Evolutionary conservation across 345 rosid genomes (phyloP).

Genomic region (Eucalyptus melliodora): DNA sequence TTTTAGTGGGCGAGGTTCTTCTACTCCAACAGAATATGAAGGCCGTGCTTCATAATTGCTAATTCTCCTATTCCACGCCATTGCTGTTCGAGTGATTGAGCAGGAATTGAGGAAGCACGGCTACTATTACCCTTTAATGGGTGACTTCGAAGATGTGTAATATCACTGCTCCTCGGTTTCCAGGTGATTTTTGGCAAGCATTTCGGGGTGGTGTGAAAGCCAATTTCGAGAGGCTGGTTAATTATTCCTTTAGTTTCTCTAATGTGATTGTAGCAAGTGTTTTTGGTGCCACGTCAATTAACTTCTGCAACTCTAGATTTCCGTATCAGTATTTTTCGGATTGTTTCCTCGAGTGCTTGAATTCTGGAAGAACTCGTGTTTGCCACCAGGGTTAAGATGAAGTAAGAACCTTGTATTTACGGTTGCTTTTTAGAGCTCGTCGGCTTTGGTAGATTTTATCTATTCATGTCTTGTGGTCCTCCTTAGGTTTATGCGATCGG

Average conservation of each 20-base stretch:
- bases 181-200: neutral
- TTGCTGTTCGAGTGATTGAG: neutral
- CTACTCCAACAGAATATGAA: neutral
- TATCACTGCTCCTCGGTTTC: neutral
- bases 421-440: neutral
- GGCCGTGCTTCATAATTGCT: neutral
- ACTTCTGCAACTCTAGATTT: neutral
- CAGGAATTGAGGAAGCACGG: neutral
- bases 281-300: neutral
- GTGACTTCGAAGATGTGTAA: neutral
- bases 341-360: neutral
- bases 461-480: neutral
- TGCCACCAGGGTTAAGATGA: neutral
- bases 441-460: neutral
- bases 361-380: neutral
- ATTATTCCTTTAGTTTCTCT: neutral
- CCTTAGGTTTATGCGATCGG: neutral
- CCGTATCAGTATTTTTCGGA: neutral
- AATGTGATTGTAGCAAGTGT: neutral
- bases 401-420: neutral
- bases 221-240: neutral
- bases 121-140: neutral
- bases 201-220: neutral
- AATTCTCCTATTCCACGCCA: neutral
- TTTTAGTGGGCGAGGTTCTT: neutral